These are phyloP conservation scores for Kockiozyma suomiensis DNA, from an alignment of 805 yeast genomes.

Conservation along the genomic window DNA sequence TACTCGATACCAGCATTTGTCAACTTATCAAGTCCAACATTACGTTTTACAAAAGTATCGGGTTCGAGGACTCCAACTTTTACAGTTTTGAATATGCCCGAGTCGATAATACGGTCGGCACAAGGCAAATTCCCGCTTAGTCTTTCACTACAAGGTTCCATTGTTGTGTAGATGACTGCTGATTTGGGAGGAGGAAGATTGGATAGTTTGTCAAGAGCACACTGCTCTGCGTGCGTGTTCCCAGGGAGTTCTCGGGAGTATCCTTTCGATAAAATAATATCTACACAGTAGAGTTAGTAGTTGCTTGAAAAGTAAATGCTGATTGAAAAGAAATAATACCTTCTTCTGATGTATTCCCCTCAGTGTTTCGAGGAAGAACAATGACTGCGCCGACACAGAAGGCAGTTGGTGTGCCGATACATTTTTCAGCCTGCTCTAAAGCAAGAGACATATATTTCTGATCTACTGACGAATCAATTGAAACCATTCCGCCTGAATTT, in stretches of 20 bases:
- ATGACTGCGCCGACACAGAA: conserved; percentile 89
- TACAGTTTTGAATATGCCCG: conserved; percentile 63
- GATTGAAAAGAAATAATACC: conserved; percentile 4
- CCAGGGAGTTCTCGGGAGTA: conserved; percentile 90
- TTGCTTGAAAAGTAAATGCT: too few relatives aligned
- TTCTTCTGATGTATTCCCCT: conserved; percentile 9
- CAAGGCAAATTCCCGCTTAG: conserved; percentile 91
- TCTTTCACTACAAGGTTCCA: conserved; percentile 94
- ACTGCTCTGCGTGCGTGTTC: conserved; percentile 96
- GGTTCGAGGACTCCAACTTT: conserved; percentile 95
- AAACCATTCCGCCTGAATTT: neutral
- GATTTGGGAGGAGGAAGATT: conserved; percentile 56
- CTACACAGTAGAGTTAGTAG: too few relatives aligned
- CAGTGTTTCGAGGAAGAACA: conserved; percentile 42
- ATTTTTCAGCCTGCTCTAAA: conserved; percentile 72
- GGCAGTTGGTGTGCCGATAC: conserved; percentile 81
- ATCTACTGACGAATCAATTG: conserved; percentile 5
- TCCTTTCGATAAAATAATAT: conserved; percentile 71
- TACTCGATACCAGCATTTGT: conserved; percentile 65
- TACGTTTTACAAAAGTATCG: conserved; percentile 78
- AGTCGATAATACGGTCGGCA: conserved; percentile 69
- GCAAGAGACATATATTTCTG: conserved; percentile 69
- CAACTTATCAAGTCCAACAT: conserved; percentile 62
- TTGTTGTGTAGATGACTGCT: conserved; percentile 84
- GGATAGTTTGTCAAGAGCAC: conserved; percentile 76